These are phyloP conservation scores for Serendipita sp. DNA, from an alignment of 1,284 basidiomycete genomes.

Conservation along the genomic window DNA sequence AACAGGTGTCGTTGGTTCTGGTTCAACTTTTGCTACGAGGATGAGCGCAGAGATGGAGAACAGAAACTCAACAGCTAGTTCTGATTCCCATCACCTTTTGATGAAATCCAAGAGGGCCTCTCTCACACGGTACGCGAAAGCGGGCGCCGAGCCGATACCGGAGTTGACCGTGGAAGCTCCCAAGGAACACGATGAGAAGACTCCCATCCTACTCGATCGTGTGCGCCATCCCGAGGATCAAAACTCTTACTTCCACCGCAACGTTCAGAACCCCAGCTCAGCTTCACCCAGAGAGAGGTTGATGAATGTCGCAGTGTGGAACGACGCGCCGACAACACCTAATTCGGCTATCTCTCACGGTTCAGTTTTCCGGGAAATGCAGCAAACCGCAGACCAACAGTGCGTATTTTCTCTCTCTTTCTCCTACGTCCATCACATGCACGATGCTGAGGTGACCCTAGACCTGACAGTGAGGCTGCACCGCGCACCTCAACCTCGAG, in stretches of 20 bases:
- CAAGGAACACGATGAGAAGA: not conserved
- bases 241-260: not conserved
- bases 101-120: not conserved
- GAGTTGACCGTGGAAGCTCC: not conserved
- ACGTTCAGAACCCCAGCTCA: not conserved
- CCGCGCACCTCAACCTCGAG: not conserved
- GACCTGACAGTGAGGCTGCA: not conserved
- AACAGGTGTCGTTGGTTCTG: not conserved
- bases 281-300: not conserved
- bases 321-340: conserved; percentile 3
- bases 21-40: not conserved
- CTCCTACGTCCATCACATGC: not conserved
- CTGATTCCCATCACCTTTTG: not conserved
- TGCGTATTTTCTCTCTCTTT: not conserved
- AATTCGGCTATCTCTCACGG: not conserved
- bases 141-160: not conserved
- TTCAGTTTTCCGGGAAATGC: not conserved
- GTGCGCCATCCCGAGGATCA: not conserved
- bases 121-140: not conserved
- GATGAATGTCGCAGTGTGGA: not conserved
- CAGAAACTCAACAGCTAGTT: not conserved
- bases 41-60: conserved; percentile 3
- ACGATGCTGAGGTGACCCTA: not conserved
- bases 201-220: not conserved
- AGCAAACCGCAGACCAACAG: not conserved